Percentiles rank a stretch among this genome's conserved stretches.
Evolutionary conservation across 768 basidiomycete genomes (phyloP).

Genomic region (Pleurotus tuoliensis): DNA sequence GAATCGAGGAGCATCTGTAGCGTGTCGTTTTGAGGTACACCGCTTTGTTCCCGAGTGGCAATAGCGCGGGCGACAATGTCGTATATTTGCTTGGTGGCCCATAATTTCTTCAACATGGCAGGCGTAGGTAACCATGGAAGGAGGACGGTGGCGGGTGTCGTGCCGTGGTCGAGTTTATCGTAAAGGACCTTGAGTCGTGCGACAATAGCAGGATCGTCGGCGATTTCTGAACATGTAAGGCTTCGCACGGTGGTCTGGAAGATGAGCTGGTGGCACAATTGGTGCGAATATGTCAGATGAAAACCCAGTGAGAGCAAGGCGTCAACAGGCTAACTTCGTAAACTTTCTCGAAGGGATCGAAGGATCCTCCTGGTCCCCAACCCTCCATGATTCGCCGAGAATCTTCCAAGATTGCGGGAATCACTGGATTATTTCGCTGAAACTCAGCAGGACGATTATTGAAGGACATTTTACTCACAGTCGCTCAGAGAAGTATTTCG

Average conservation of each 20-base stretch:
- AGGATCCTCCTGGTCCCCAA: conserved; percentile 61
- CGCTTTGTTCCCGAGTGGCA: conserved; percentile 52
- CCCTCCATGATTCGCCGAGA: conserved; percentile 53
- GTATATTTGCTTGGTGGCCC: conserved; percentile 75
- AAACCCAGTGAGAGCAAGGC: conserved; percentile 5
- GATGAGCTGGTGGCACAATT: conserved; percentile 40
- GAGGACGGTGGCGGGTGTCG: conserved; percentile 69
- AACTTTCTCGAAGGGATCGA: conserved; percentile 70
- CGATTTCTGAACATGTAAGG: conserved; percentile 65
- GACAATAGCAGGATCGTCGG: conserved; percentile 60
- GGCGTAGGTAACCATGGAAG: conserved; percentile 76
- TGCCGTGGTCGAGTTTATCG: conserved; percentile 64
- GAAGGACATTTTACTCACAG: conserved; percentile 39
- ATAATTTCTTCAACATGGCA: conserved; percentile 65
- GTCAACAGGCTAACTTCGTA: conserved; percentile 49
- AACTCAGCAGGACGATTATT: conserved; percentile 12
- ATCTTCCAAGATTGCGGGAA: conserved; percentile 64
- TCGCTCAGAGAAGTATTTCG: conserved; percentile 55
- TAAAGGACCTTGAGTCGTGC: conserved; percentile 61
- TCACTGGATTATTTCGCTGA: conserved; percentile 38
- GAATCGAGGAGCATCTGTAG: conserved; percentile 72
- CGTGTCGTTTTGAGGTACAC: conserved; percentile 57
- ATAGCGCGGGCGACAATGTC: conserved; percentile 60
- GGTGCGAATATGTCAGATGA: conserved; percentile 8
- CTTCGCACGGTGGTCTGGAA: conserved; percentile 74